These are phyloP conservation scores for Candida caryicola DNA, from an alignment of 805 yeast species.

Conservation along the genomic window DNA sequence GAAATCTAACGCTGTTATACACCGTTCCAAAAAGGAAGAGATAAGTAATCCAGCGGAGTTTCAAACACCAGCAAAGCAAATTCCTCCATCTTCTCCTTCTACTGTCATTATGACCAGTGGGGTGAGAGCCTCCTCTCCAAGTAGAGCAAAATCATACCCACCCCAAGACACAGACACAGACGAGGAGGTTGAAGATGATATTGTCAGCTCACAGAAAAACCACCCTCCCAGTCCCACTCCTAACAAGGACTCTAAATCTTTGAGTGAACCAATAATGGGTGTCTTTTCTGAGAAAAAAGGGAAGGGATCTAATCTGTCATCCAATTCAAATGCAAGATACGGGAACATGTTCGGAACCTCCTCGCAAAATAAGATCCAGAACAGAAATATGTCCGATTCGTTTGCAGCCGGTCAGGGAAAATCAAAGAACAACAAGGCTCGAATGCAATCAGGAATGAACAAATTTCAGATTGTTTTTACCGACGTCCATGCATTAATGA, in stretches of 20 bases:
- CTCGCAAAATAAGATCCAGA: background rate
- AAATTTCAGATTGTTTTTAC: constrained; percentile 47
- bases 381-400: background rate
- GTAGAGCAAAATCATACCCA: constrained; percentile 5
- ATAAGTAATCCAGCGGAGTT: constrained; percentile 14
- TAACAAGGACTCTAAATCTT: constrained; percentile 19
- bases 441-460: constrained; percentile 40
- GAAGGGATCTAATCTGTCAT: constrained; percentile 3
- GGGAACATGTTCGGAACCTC: constrained; percentile 3
- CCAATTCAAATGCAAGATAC: constrained; percentile 3
- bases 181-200: constrained; percentile 8
- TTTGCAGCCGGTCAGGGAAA: constrained; percentile 2
- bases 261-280: constrained; percentile 37
- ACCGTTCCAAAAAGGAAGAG: constrained; percentile 3
- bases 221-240: constrained; percentile 42
- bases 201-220: constrained; percentile 3
- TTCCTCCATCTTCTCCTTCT: constrained; percentile 37
- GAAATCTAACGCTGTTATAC: constrained; percentile 15
- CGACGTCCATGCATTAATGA: constrained; percentile 27
- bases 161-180: constrained; percentile 6
- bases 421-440: constrained; percentile 7
- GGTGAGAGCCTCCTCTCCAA: constrained; percentile 13
- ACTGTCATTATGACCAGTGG: constrained; percentile 41
- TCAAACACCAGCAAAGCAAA: constrained; percentile 35
- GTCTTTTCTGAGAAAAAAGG: constrained; percentile 30